These are phyloP conservation scores for Salvia rosmarinus DNA, from an alignment of 257 asterid genomes.

Conservation along the genomic window DNA sequence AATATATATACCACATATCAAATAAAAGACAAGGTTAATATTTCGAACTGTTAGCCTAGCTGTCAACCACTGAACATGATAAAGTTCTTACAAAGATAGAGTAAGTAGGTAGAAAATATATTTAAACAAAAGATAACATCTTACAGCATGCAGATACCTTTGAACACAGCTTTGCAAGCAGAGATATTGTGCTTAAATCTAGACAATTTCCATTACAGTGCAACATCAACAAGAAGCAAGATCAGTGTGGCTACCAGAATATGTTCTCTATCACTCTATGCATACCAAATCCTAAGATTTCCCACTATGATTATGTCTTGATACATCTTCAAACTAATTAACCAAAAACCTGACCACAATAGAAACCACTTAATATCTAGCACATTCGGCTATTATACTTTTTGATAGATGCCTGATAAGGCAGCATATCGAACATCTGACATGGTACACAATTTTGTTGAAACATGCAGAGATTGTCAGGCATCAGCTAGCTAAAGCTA, in stretches of 20 bases:
- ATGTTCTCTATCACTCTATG: slow-evolving; percentile 20
- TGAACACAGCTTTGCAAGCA: neutral
- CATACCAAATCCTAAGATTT: neutral
- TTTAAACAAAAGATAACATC: slow-evolving; percentile 1
- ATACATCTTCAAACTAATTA: slow-evolving; percentile 13
- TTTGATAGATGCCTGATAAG: slow-evolving; percentile 3
- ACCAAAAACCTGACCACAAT: neutral
- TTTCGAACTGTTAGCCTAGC: neutral
- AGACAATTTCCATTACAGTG: neutral
- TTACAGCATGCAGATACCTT: neutral
- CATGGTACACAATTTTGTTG: neutral
- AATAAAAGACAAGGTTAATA: neutral
- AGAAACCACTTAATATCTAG: slow-evolving; percentile 4
- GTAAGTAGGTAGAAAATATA: neutral
- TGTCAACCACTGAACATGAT: neutral
- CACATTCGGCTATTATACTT: neutral
- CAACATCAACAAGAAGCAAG: neutral
- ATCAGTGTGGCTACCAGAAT: neutral
- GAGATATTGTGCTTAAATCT: neutral
- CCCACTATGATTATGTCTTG: neutral
- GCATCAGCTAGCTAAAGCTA: slow-evolving; percentile 9
- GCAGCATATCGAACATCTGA: slow-evolving; percentile 1
- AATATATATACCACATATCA: neutral
- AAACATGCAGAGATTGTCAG: slow-evolving; percentile 5
- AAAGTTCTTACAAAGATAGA: slow-evolving; percentile 1